Evolutionary conservation across 2,329 filamentous ascomycete genomes (phyloP).

Genomic region (Fusarium avenaceum): DNA sequence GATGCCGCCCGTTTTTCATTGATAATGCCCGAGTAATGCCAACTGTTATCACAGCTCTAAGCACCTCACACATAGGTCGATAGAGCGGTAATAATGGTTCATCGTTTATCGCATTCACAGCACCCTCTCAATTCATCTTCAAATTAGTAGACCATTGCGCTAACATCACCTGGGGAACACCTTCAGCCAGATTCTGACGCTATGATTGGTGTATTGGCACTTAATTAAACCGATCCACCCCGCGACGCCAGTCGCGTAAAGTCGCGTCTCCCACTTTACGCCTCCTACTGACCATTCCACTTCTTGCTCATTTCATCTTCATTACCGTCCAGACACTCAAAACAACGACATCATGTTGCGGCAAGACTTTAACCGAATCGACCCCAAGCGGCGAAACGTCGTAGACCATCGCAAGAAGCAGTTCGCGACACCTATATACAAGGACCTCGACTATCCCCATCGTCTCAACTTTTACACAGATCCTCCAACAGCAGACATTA

Average conservation of each 20-base stretch:
- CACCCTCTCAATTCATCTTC: background rate
- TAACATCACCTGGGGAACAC: constrained; percentile 24
- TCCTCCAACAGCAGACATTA: constrained; percentile 93
- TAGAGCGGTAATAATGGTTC: background rate
- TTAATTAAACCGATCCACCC: constrained; percentile 47
- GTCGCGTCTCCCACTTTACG: constrained; percentile 52
- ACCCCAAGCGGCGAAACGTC: constrained; percentile 80
- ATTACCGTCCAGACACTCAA: constrained; percentile 16
- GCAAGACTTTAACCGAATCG: constrained; percentile 66
- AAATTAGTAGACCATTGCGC: background rate
- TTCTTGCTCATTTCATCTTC: constrained; percentile 30
- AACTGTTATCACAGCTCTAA: background rate
- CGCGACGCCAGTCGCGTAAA: constrained; percentile 49
- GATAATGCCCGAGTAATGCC: background rate
- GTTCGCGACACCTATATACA: constrained; percentile 82
- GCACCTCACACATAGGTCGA: background rate
- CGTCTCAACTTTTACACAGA: constrained; percentile 92
- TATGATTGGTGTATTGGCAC: constrained; percentile 32
- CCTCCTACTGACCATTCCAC: constrained; percentile 27
- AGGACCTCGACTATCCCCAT: constrained; percentile 83
- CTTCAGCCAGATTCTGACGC: background rate
- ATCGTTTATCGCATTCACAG: background rate
- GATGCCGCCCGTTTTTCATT: background rate
- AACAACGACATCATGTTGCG: constrained; percentile 59
- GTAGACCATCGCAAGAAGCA: constrained; percentile 88